Percentiles rank a stretch among this genome's conserved stretches.
These are phyloP conservation scores for Saccharomyces hybrid DNA, from an alignment of 1,139 yeast species.

Conservation along the genomic window DNA sequence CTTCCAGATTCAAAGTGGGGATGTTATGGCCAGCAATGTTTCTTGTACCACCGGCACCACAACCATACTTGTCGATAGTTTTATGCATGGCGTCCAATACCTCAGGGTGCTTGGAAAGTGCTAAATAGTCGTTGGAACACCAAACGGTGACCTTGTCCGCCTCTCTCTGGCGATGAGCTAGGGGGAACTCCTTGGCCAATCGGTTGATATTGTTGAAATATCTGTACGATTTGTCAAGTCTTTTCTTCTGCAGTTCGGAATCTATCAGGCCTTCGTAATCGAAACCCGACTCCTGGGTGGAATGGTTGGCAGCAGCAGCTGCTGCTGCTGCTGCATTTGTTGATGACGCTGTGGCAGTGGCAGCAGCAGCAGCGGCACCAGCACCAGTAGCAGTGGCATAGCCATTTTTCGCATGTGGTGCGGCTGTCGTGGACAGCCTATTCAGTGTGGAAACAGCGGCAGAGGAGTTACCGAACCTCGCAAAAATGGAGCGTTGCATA, in stretches of 20 bases:
- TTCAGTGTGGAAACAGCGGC: not conserved
- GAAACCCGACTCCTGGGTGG: conserved; percentile 42
- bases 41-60: conserved; percentile 99
- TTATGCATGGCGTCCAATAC: conserved; percentile 71
- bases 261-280: conserved; percentile 61
- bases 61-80: conserved; percentile 83
- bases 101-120: conserved; percentile 77
- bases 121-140: conserved; percentile 96
- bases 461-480: not conserved
- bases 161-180: conserved; percentile 72
- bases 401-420: not conserved
- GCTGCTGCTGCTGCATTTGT: conserved; percentile 34
- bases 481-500: not conserved
- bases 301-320: conserved; percentile 23
- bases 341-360: conserved; percentile 35
- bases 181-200: conserved; percentile 86
- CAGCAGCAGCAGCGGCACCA: conserved; percentile 18
- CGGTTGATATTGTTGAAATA: conserved; percentile 95
- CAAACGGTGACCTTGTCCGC: conserved; percentile 89
- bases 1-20: conserved; percentile 79
- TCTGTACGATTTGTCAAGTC: conserved; percentile 86
- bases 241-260: conserved; percentile 60
- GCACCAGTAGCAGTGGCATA: conserved; percentile 13
- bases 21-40: conserved; percentile 96
- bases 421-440: not conserved